phyloP scores from a whole-genome alignment of 805 yeast species.

The Cephaloascus albidus region DNA sequence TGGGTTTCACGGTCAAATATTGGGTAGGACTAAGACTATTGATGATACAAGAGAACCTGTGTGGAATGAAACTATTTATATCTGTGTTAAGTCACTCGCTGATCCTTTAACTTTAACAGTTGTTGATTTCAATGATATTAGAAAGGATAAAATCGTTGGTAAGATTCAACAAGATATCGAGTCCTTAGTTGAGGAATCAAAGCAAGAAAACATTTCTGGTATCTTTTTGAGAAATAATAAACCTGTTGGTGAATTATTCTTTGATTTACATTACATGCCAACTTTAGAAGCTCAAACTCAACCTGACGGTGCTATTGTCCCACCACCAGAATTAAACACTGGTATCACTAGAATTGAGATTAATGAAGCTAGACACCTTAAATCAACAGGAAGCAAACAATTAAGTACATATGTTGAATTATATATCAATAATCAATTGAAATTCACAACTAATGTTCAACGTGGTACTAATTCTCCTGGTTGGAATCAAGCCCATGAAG shows the following conservation, averaged over 20 bases:
- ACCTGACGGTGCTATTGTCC: slow-evolving; percentile 75
- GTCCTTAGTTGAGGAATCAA: slow-evolving; percentile 43
- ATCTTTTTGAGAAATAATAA: slow-evolving; percentile 74
- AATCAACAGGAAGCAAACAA: slow-evolving; percentile 31
- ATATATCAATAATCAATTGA: slow-evolving; percentile 50
- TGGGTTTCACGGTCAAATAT: slow-evolving; percentile 46
- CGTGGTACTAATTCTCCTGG: slow-evolving; percentile 59
- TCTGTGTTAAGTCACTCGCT: slow-evolving; percentile 64
- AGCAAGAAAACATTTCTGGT: slow-evolving; percentile 37
- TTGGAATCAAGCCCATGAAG: slow-evolving; percentile 56
- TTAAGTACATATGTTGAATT: slow-evolving; percentile 64
- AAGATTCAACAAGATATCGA: slow-evolving; percentile 66
- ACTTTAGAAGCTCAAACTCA: slow-evolving; percentile 51
- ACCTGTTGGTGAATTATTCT: slow-evolving; percentile 66
- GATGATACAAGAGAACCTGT: slow-evolving; percentile 61
- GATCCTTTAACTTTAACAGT: slow-evolving; percentile 74
- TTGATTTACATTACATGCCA: slow-evolving; percentile 70
- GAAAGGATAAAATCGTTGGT: slow-evolving; percentile 79
- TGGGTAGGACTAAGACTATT: slow-evolving; percentile 63
- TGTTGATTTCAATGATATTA: slow-evolving; percentile 69
- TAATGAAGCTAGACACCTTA: slow-evolving; percentile 50
- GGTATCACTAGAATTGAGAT: slow-evolving; percentile 76
- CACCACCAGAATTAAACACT: slow-evolving; percentile 88
- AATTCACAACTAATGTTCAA: slow-evolving; percentile 46
- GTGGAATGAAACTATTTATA: slow-evolving; percentile 73